Conservation (phyloP, 139 green algal genomes). For the Chlorella vulgaris region DNA sequence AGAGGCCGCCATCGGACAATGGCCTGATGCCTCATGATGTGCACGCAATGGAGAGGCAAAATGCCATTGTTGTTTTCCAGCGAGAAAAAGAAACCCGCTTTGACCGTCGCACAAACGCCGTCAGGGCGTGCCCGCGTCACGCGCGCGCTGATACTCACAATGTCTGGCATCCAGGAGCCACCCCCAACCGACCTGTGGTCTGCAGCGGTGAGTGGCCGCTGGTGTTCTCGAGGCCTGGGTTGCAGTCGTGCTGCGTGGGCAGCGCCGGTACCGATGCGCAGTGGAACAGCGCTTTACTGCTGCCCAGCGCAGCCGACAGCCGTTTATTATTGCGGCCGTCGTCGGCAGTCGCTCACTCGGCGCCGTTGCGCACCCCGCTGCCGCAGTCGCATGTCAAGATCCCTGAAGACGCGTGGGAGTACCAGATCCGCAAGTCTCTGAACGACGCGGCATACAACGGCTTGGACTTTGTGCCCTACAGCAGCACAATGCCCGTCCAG, state of each 20-base stretch:
- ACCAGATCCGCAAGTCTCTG: slow-evolving; percentile 70
- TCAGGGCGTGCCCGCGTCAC: no score
- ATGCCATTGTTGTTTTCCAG: no score
- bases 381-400: slow-evolving; percentile 55
- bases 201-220: neutral
- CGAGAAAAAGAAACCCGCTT: no score
- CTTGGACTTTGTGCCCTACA: slow-evolving; percentile 71
- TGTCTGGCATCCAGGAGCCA: neutral
- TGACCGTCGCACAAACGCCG: neutral
- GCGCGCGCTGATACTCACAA: no score
- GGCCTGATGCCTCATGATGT: neutral
- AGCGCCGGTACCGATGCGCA: no score
- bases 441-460: slow-evolving; percentile 77
- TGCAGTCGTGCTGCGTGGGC: no score
- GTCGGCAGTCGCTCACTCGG: no score
- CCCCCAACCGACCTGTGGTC: neutral
- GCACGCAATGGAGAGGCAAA: no score
- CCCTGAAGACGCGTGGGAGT: slow-evolving; percentile 73
- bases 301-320: no score
- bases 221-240: neutral
- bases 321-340: no score
- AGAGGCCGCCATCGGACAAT: neutral
- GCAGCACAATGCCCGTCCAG: slow-evolving; percentile 73
- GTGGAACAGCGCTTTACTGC: no score
- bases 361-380: no score